Percentiles rank a stretch among this genome's conserved stretches.
These are phyloP conservation scores for Ambrosia trifida DNA, from an alignment of 129 eudicot species.

Conservation along the genomic window DNA sequence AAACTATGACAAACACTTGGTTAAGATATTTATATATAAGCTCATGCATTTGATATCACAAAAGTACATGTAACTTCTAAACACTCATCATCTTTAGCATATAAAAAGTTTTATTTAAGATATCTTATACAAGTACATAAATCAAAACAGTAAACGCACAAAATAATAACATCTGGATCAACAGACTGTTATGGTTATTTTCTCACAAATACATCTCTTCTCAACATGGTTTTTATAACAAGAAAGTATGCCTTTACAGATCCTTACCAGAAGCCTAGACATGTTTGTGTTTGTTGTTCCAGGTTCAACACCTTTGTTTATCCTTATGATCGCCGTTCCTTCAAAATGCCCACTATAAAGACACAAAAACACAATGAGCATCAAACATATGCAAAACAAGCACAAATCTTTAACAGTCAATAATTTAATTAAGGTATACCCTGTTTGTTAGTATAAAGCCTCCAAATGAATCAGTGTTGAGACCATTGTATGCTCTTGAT, in stretches of 20 bases:
- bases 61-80: too few relatives aligned
- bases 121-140: too few relatives aligned
- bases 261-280: constrained; percentile 11
- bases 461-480: constrained; percentile 52
- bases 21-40: too few relatives aligned
- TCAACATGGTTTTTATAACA: background rate
- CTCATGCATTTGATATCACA: too few relatives aligned
- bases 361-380: constrained; percentile 9
- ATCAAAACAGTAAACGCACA: background rate
- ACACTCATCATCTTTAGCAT: too few relatives aligned
- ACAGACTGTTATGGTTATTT: constrained; percentile 19
- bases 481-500: constrained; percentile 92
- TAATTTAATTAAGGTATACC: constrained; percentile 10
- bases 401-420: background rate
- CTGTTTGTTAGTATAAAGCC: constrained; percentile 2
- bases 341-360: constrained; percentile 8
- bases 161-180: background rate
- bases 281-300: background rate
- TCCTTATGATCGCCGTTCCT: background rate
- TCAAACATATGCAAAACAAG: constrained; percentile 11
- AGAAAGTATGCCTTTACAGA: constrained; percentile 3
- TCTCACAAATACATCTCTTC: constrained; percentile 5
- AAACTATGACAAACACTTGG: too few relatives aligned
- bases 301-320: constrained; percentile 1
- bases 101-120: too few relatives aligned